Base-by-base conservation (phyloP, 2,329 filamentous ascomycete species). In the Gyromitra esculenta region DNA sequence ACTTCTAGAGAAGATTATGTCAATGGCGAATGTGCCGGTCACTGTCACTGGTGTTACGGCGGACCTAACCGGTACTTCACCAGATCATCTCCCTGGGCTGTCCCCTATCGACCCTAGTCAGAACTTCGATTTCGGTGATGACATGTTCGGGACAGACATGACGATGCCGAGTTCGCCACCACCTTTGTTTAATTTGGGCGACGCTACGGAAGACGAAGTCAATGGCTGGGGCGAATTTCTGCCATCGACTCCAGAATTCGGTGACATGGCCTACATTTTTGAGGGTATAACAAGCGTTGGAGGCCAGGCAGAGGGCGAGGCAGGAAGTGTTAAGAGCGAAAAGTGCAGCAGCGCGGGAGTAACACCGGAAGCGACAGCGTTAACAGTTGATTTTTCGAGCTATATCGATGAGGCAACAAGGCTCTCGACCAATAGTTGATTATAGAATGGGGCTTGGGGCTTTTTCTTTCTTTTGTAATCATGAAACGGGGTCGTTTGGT, bases 131-230 rank as follows among this genome's bases (percentile, higher is more conserved):
- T 79, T 82, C 78, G 81, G 81, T 56, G 82, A 84, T 52, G 84
- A 86, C 69, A 82, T 85, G 73, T 84, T 86, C 69, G 83, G 83
- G 21, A 85, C 84, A 0, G 84, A 85, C 80, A 81, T 82, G 50
- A 83, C 83, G 4, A 86, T 86, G 84, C 85, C 85, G 45, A 85
- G 84, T 76, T 85, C 84, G 31, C 85, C 85, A 25, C 85, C 85
- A 37, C 80, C 81, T 11, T 81, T 82, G 65, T 84, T 85, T 70
- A 79, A 80, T 60, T 68, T 82, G 1, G 75, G 81, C 67, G 82
- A 82, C 50, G 81, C 80, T 21, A 77, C 80, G 9, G 81, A 81
- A 39, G 57, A 68, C 15, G 73, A 76, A 37, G 69, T 75, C 15
- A 76, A 72, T 43, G 76, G 59, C 18, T 79, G 74, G 79, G 73